A percentile compares a stretch with the other conserved stretches of the same genome.
These are phyloP conservation scores for Hordeum vulgare DNA, from an alignment of 176 grass and related monocot species.

Conservation along the genomic window DNA sequence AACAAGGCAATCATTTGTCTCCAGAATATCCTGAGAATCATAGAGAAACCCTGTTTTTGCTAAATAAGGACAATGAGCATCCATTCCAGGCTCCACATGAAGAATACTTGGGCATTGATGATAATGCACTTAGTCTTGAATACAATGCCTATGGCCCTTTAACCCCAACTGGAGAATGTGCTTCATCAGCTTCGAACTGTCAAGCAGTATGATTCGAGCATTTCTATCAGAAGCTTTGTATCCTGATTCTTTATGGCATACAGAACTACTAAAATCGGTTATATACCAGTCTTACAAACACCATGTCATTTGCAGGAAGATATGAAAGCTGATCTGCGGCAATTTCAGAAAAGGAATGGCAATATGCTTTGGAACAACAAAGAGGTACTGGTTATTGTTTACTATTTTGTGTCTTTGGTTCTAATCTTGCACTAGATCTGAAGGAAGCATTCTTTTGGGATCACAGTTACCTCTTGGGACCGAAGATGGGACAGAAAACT, in stretches of 20 bases:
- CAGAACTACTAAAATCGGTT: not conserved
- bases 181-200: conserved; percentile 14
- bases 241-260: not conserved
- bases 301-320: conserved; percentile 46
- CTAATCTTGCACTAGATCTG: conserved; percentile 12
- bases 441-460: conserved; percentile 5
- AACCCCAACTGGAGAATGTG: conserved; percentile 18
- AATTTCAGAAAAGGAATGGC: conserved; percentile 23
- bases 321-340: conserved; percentile 32
- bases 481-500: not conserved
- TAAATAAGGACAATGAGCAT: conserved; percentile 13
- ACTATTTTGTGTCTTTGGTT: conserved; percentile 8
- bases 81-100: conserved; percentile 1
- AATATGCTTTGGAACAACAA: conserved; percentile 26
- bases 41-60: conserved; percentile 20
- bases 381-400: conserved; percentile 46
- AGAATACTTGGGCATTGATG: conserved; percentile 26
- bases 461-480: not conserved
- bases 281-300: not conserved
- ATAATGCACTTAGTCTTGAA: conserved; percentile 18
- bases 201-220: conserved; percentile 25
- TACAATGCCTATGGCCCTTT: conserved; percentile 12
- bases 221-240: not conserved
- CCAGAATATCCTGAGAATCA: conserved; percentile 6
- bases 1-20: conserved; percentile 21